Percentiles rank a stretch among this genome's conserved stretches.
Conservation (phyloP, 2,329 filamentous ascomycete species). For the Xenoacremonium recifei region DNA sequence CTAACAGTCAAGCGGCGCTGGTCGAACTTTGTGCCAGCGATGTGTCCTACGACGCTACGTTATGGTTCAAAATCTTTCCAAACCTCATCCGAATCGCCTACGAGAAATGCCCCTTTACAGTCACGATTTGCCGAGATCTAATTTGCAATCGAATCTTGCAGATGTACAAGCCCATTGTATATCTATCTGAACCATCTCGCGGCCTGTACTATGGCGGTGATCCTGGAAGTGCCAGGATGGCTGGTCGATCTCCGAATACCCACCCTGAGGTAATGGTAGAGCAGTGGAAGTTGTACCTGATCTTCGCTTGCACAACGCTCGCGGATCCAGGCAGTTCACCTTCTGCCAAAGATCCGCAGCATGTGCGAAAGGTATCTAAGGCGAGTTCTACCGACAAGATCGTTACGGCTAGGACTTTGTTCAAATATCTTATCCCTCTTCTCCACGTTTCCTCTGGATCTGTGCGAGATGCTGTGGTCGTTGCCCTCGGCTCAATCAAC, state of each 20-base stretch:
- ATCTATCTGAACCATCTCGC: constrained; percentile 71
- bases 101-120: constrained; percentile 86
- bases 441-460: constrained; percentile 76
- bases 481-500: constrained; percentile 92
- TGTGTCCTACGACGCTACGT: constrained; percentile 85
- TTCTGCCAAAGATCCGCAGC: constrained; percentile 59
- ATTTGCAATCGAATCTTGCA: constrained; percentile 90
- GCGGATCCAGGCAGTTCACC: constrained; percentile 71
- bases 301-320: constrained; percentile 94
- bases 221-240: constrained; percentile 50
- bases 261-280: constrained; percentile 88
- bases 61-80: constrained; percentile 98
- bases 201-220: constrained; percentile 64
- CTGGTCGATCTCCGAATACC: constrained; percentile 60
- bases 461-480: constrained; percentile 86
- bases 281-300: constrained; percentile 96
- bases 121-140: constrained; percentile 85
- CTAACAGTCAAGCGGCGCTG: constrained; percentile 78
- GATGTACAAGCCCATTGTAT: constrained; percentile 83
- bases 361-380: constrained; percentile 78
- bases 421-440: constrained; percentile 87
- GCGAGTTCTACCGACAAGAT: constrained; percentile 70
- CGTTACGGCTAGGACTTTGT: constrained; percentile 82
- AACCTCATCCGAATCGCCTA: constrained; percentile 90
- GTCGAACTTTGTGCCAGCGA: constrained; percentile 96